Base-by-base conservation (phyloP, 768 basidiomycete species). In the Phylloporus arenicola region DNA sequence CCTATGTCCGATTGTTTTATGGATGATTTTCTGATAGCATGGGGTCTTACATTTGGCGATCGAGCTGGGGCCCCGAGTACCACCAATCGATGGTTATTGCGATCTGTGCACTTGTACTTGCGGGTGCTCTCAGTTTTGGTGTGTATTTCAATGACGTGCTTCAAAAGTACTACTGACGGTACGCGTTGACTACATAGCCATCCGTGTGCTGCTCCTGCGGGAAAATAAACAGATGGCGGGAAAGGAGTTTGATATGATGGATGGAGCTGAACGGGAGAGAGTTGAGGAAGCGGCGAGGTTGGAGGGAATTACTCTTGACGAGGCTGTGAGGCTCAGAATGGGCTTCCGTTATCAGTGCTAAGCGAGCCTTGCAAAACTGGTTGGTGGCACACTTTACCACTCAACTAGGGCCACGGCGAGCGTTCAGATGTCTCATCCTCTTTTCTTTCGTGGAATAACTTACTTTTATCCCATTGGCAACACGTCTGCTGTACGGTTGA, bases 381-480 rank as follows among this genome's bases (percentile, higher is more conserved):
- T 24, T 24, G 22, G 22, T 24, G 22, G 22, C 22, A 24, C 22
- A 24, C 22, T 5, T 24, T 5, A 5, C 22, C 22, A 24, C 22
- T 24, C 22, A 3, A 29, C 22, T 24, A 24, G 3, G 3, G 5
- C 22, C 22, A 24, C 22, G 22, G 5, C 22, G 22, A 24, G 22
- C 22, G 3, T 16, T 39, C 40, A 60, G 49, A 63, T 62, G 60
- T 63, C 60, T 0, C 60, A 62, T 45, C 61, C 60, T n/a, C 48
- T 62, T 6, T 53, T 62, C 33, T 62, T 57, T 41, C 61, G 45
- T 20, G 60, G 60, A 25, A 9, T 77, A 3, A 62, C 62, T 3
- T 78, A 72, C 51, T 83, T 81, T 66, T 83, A 82, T 60, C 75
- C 81, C 2, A 66, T 81, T 13, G 82, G 83, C 30, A 82, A 82